Evolutionary conservation across 73 alveolate species (phyloP).

Genomic region (Paramecium tetraurelia): DNA sequence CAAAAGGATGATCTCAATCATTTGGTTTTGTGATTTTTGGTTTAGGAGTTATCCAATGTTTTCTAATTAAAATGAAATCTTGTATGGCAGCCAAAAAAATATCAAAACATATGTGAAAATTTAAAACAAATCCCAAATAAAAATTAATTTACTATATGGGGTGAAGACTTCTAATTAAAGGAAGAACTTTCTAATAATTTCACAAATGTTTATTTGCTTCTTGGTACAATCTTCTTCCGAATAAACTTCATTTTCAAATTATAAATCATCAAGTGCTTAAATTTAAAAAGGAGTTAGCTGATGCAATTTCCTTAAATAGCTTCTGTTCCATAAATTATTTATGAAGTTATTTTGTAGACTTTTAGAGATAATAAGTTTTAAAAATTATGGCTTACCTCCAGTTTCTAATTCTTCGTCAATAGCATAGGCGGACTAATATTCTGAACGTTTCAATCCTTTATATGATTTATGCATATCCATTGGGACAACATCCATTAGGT

Average conservation of each 20-base stretch:
- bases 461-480: not conserved
- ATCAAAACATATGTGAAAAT: slow-evolving; percentile 13
- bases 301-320: slow-evolving; percentile 8
- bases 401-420: not conserved
- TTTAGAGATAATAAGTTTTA: slow-evolving; percentile 19
- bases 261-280: slow-evolving; percentile 24
- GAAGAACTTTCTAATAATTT: not conserved
- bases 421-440: not conserved
- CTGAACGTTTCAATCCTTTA: not conserved
- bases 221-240: not conserved
- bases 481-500: not conserved
- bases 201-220: not conserved
- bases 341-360: slow-evolving; percentile 20
- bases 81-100: slow-evolving; percentile 42
- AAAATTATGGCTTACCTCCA: slow-evolving; percentile 24
- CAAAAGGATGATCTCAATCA: not conserved
- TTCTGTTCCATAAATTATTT: slow-evolving; percentile 31
- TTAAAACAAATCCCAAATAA: slow-evolving; percentile 21
- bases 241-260: slow-evolving; percentile 1
- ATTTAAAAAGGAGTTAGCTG: not conserved
- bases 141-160: slow-evolving; percentile 32
- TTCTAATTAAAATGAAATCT: not conserved
- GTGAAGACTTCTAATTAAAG: not conserved
- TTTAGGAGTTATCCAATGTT: not conserved
- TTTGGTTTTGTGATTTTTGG: not conserved